These are phyloP conservation scores for Fraxinus ornus DNA, from an alignment of 305 asterid genomes.

Conservation along the genomic window DNA sequence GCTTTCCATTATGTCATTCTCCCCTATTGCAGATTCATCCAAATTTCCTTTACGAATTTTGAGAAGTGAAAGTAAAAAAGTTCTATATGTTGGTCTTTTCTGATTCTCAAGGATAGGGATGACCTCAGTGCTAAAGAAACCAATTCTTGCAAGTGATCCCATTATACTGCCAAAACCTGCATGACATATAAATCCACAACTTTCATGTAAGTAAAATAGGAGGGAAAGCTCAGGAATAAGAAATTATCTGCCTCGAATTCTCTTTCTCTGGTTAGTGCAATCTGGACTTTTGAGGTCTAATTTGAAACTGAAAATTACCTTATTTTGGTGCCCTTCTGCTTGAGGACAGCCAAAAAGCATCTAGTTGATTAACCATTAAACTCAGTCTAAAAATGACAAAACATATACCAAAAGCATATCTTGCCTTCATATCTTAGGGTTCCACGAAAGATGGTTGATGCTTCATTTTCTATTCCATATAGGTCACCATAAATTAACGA, in stretches of 20 bases:
- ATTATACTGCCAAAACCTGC: conserved; percentile 87
- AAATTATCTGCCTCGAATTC: neutral
- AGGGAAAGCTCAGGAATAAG: neutral
- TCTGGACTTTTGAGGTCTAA: neutral
- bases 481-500: conserved; percentile 82
- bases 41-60: conserved; percentile 20
- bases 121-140: conserved; percentile 66
- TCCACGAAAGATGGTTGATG: conserved; percentile 83
- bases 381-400: neutral
- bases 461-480: conserved; percentile 82
- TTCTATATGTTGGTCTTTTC: conserved; percentile 46
- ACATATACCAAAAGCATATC: conserved; percentile 14
- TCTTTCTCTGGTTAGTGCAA: neutral
- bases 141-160: conserved; percentile 78
- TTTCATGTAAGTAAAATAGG: neutral
- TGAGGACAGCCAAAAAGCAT: conserved; percentile 3
- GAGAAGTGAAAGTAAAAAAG: conserved; percentile 52
- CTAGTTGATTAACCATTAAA: neutral
- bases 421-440: conserved; percentile 94
- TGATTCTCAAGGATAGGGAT: conserved; percentile 38
- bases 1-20: conserved; percentile 58
- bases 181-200: conserved; percentile 7
- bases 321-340: neutral
- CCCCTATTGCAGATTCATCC: conserved; percentile 37
- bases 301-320: neutral